Conservation (phyloP, 495 filamentous ascomycete genomes). For the Chaetomidium leptoderma region DNA sequence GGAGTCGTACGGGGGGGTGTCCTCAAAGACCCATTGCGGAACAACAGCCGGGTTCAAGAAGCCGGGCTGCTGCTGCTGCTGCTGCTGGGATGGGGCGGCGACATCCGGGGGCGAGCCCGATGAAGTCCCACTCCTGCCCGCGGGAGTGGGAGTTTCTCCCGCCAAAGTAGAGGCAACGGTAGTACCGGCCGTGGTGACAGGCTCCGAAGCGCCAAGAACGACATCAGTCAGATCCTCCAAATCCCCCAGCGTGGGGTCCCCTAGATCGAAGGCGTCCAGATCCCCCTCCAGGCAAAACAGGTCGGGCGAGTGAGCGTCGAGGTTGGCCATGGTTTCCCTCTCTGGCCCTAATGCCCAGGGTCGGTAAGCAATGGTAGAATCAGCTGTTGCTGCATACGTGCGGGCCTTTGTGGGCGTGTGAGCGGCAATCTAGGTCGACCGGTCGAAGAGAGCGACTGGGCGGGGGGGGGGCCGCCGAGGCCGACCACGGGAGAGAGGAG, state of each 20-base stretch:
- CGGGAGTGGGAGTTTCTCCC: slow-evolving; percentile 12
- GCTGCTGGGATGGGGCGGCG: slow-evolving; percentile 28
- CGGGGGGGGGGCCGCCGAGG: not conserved
- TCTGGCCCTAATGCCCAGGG: not conserved
- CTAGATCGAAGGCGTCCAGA: slow-evolving; percentile 20
- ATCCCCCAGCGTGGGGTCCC: slow-evolving; percentile 11
- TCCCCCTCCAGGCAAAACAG: slow-evolving; percentile 27
- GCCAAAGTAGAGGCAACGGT: slow-evolving; percentile 14
- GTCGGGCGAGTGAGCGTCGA: slow-evolving; percentile 26
- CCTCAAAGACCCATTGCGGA: slow-evolving; percentile 40
- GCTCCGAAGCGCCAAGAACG: slow-evolving; percentile 20
- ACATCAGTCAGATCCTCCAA: slow-evolving; percentile 12
- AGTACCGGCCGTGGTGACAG: slow-evolving; percentile 15
- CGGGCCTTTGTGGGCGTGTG: slow-evolving; percentile 17
- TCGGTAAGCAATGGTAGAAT: slow-evolving; percentile 12
- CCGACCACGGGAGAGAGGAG: not conserved
- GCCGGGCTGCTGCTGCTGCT: slow-evolving; percentile 30
- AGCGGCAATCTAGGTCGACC: slow-evolving; percentile 12
- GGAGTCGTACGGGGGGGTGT: slow-evolving; percentile 43
- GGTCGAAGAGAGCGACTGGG: not conserved
- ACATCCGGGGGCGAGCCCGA: slow-evolving; percentile 30
- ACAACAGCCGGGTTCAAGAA: slow-evolving; percentile 29
- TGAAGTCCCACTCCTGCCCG: slow-evolving; percentile 11
- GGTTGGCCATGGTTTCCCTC: slow-evolving; percentile 26
- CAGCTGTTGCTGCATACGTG: slow-evolving; percentile 32